Base-by-base conservation (phyloP, 495 filamentous ascomycete genomes). In the Annulohypoxylon stygium region DNA sequence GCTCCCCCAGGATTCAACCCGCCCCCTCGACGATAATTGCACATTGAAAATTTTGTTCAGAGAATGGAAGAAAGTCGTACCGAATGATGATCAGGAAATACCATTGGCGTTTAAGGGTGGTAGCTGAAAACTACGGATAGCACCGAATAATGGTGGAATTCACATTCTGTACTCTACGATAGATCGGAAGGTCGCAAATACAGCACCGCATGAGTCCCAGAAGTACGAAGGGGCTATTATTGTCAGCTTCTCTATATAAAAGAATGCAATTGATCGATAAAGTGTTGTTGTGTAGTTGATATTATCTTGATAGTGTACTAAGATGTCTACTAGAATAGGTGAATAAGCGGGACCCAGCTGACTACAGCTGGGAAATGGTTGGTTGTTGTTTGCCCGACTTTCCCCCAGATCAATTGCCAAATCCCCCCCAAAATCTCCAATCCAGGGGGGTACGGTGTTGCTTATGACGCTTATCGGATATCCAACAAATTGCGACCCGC, bases 1-100 rank as follows among this genome's bases (percentile, higher is more conserved):
- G 81, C 84, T 34, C 85, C 86, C 55, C 87, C 91, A n/a, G 93
- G 93, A 23, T 96, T 95, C 75, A 85, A 86, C 69, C 83, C 83
- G 70, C 90, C 84, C 4, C 81, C 88, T 58, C 89, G 93, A 71
- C 84, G 92, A 83, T 93, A 86, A 88, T 81, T 18, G 16, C 23
- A 30, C 36, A 67, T 65, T 57, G 54, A 25, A 65, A 7, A 33
- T 57, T 69, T 64, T 60, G 50, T 75, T 75, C 45, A 63, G 51
- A 57, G 59, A 67, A n/a, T 30, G 23, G 64, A 63, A 64, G 16
- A 61, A 64, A 65, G 60, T 39, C 61, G 62, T 66, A 41, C 67
- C 53, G 55, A 67, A 69, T 59, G 45, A 72, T 60, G 67, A 74
- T 36, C 34, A 55, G 53, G 67, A 58, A 58, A 78, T 78, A 77